Base-by-base conservation (phyloP, 352 stramenopile species). In the Phytopythium oedochilum region DNA sequence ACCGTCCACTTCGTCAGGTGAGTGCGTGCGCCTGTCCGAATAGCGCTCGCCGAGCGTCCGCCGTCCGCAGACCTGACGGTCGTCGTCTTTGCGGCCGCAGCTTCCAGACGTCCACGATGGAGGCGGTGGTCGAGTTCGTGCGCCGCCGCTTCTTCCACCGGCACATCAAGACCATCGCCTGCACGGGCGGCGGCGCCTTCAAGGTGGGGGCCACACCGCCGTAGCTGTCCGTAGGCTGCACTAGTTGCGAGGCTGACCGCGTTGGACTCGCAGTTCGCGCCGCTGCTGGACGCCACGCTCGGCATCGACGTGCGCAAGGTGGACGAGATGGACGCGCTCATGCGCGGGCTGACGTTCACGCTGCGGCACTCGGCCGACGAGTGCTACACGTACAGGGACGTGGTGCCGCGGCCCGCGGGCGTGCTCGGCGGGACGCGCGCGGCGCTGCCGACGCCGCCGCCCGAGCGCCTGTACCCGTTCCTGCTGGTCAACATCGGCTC, bases 401-500 rank as follows among this genome's bases (percentile, higher is more conserved):
- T 89, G 18, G 55, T 83, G 55, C 68, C 82, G 45, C 70, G 78
- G 45, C 86, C 77, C 11, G 68, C 80, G 10, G 78, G 78, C 6
- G 62, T 88, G 3, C 73, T 75, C n/a, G 59, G 66, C 40, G 78
- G 70, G 2, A 84, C 78, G 5, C 84, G 87, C 64, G 76, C 73
- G 56, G 61, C 88, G 40, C 60, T 89, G 15, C 75, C 86, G 14
- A 90, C 75, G 34, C 73, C 70, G 32, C 49, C 66, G 14, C 70
- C 73, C 31, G 53, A 67, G 38, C 63, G 74, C 34, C 52, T 91
- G 53, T 99, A 98, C 70, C 97, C 97, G 23, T 99, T 98, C 67
- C 68, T 99, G 47, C 74, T 99, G 10, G 97, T 99, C 15, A 98
- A 97, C 46, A 98, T 99, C 70, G 97, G 97, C 29, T 99, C 96